These are phyloP conservation scores for Diplodia sapinea DNA, from an alignment of 2,329 filamentous ascomycete species.

Conservation along the genomic window DNA sequence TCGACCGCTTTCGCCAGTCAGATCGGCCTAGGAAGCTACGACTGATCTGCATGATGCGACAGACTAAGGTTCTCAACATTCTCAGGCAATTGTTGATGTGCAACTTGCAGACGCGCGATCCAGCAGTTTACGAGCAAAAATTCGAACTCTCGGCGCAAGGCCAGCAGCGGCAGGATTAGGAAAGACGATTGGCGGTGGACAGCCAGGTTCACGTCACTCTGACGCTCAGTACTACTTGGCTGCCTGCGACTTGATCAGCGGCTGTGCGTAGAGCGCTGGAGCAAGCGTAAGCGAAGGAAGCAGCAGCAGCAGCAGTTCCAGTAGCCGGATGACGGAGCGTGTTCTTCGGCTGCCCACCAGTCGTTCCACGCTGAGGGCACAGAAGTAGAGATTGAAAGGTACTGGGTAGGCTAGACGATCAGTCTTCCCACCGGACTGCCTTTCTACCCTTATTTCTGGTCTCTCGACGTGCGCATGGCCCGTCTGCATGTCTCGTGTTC, in stretches of 20 bases:
- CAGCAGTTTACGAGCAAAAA: slow-evolving; percentile 20
- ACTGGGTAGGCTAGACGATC: not conserved
- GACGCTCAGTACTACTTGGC: slow-evolving; percentile 17
- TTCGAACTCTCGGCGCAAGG: slow-evolving; percentile 12
- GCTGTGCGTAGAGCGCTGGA: not conserved
- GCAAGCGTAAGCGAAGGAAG: slow-evolving; percentile 5
- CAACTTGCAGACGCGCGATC: not conserved
- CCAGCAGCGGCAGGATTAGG: slow-evolving; percentile 8
- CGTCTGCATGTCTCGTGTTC: slow-evolving; percentile 6
- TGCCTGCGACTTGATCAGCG: slow-evolving; percentile 8
- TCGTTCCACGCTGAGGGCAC: not conserved
- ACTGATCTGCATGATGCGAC: slow-evolving; percentile 53
- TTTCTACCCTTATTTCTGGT: not conserved
- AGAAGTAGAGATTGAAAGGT: not conserved
- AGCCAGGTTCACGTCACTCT: not conserved
- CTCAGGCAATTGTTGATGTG: slow-evolving; percentile 14
- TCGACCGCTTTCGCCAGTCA: slow-evolving; percentile 97
- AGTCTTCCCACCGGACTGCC: not conserved
- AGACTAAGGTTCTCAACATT: slow-evolving; percentile 10
- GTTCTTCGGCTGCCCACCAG: not conserved
- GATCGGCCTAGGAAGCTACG: slow-evolving; percentile 69
- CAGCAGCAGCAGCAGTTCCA: slow-evolving; percentile 13
- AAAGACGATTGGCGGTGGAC: slow-evolving; percentile 12
- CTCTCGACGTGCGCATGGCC: not conserved
- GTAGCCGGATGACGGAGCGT: slow-evolving; percentile 22